phyloP scores from a whole-genome alignment of 495 filamentous ascomycete genomes.

The Pyronema domesticum region DNA sequence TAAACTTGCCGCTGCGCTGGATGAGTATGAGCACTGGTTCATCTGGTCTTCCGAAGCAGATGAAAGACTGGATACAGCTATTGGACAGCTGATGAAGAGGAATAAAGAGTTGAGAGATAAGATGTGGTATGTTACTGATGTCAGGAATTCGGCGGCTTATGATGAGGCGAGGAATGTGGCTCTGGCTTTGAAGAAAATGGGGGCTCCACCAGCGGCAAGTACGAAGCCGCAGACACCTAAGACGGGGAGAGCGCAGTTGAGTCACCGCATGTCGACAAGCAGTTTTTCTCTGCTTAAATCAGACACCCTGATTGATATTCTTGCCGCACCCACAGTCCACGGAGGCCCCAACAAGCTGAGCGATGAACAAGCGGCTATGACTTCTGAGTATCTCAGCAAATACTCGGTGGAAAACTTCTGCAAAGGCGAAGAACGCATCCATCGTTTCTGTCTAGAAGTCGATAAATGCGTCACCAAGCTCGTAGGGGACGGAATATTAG shows the following conservation, averaged over 20 bases:
- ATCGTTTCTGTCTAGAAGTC: slow-evolving; percentile 82
- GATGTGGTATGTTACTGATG: slow-evolving; percentile 98
- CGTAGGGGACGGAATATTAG: slow-evolving; percentile 68
- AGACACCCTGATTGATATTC: slow-evolving; percentile 68
- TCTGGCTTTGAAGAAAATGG: slow-evolving; percentile 82
- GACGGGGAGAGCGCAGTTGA: slow-evolving; percentile 25
- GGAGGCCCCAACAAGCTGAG: slow-evolving; percentile 86
- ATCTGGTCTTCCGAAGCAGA: slow-evolving; percentile 58
- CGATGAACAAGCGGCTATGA: slow-evolving; percentile 87
- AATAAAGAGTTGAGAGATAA: slow-evolving; percentile 64
- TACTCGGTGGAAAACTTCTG: slow-evolving; percentile 84
- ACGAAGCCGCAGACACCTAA: slow-evolving; percentile 31
- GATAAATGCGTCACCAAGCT: slow-evolving; percentile 73
- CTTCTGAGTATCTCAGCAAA: slow-evolving; percentile 64
- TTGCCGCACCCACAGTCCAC: slow-evolving; percentile 66
- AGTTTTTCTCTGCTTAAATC: slow-evolving; percentile 69
- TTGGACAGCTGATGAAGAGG: slow-evolving; percentile 49
- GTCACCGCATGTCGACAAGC: slow-evolving; percentile 37
- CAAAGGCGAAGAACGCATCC: slow-evolving; percentile 85
- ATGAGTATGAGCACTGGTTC: slow-evolving; percentile 58
- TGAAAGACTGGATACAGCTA: slow-evolving; percentile 45
- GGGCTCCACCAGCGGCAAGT: slow-evolving; percentile 39
- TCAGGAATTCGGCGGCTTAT: slow-evolving; percentile 76
- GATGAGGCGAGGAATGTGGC: slow-evolving; percentile 79
- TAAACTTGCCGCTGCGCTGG: slow-evolving; percentile 44